Base-by-base conservation (phyloP, 2,329 filamentous ascomycete genomes). In the Claviceps digitariae region DNA sequence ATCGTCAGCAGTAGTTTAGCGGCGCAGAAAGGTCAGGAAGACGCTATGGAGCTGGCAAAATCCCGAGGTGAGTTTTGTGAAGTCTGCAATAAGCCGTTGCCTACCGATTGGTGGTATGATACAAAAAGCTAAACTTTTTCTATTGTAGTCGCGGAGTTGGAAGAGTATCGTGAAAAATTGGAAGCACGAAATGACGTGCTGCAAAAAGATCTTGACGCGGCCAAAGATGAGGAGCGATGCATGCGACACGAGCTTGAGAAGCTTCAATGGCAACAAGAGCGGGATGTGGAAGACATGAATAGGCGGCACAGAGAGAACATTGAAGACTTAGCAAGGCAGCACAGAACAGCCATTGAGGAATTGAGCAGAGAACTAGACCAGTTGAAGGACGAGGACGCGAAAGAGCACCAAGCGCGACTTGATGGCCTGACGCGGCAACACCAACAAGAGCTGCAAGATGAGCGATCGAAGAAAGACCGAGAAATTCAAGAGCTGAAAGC, bases 41-140 rank as follows among this genome's bases (percentile, higher is more conserved):
- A 93, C 57, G 79, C 83, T 0, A 75, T 94, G 47, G 81, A 84
- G 17, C 61, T 87, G 10, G 85, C 87, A 58, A 94, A 91, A 64
- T 77, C 75, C 51, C 80, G 83, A 76, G 81, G 88, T 93, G 74
- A 59, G 80, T 45, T 45, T 25, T 27, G 4, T 6, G 12, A 23
- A 2, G 10, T 15, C 41, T 13, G 15, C 21, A 3, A 25, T 4
- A 23, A 23, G 4, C 20, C 9, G 13, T 15, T 44, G 2, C 20
- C 21, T 23, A 8, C 41, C 13, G 10, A 27, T 1, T 25, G 13
- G 13, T 3, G n/a, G 6, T 45, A 15, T 63, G 47, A 64, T 7
- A 7, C 36, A 17, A n/a, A n/a, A 17, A 5, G 36, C 36, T 38
- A 38, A 38, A 38, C 5, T 17, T 38, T 27, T 46, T n/a, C 1